Evolutionary conservation across 192 early-diverging fungal species (phyloP).

Genomic region (Gamsiella multidivaricata): DNA sequence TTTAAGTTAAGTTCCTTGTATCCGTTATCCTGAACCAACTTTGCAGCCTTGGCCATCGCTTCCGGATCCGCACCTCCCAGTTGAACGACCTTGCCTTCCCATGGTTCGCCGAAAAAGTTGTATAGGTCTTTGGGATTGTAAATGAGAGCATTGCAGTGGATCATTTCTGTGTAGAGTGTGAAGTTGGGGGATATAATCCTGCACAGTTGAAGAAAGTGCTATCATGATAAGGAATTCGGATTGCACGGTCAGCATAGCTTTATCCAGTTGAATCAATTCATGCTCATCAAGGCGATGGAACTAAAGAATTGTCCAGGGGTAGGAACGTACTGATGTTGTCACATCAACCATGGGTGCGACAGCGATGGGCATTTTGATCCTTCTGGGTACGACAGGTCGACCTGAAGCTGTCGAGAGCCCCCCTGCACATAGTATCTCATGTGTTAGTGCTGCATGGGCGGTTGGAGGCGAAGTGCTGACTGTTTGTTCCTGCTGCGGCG

Average conservation of each 20-base stretch:
- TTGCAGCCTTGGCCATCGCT: constrained; percentile 61
- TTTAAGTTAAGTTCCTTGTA: constrained; percentile 76
- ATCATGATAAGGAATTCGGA: neutral
- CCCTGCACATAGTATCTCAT: too few species aligned
- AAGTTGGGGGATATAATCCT: constrained; percentile 75
- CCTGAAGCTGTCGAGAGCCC: constrained; percentile 23
- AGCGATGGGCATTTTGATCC: constrained; percentile 37
- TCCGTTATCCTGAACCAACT: constrained; percentile 64
- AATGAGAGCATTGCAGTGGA: constrained; percentile 68
- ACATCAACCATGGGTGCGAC: constrained; percentile 86
- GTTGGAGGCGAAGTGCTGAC: neutral
- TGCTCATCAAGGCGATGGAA: too few species aligned
- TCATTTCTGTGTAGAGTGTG: constrained; percentile 79
- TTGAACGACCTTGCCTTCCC: constrained; percentile 65
- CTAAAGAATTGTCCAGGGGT: neutral
- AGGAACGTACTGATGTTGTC: constrained; percentile 65
- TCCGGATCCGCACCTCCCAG: constrained; percentile 63
- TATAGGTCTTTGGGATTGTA: constrained; percentile 54
- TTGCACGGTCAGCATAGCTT: too few species aligned
- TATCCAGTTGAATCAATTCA: too few species aligned
- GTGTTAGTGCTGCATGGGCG: neutral
- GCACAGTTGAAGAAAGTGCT: constrained; percentile 73
- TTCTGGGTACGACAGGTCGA: constrained; percentile 23
- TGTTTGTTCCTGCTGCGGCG: neutral
- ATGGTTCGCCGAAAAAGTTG: constrained; percentile 60